Conservation (phyloP, 306 rosid species). For the Prunus davidiana region DNA sequence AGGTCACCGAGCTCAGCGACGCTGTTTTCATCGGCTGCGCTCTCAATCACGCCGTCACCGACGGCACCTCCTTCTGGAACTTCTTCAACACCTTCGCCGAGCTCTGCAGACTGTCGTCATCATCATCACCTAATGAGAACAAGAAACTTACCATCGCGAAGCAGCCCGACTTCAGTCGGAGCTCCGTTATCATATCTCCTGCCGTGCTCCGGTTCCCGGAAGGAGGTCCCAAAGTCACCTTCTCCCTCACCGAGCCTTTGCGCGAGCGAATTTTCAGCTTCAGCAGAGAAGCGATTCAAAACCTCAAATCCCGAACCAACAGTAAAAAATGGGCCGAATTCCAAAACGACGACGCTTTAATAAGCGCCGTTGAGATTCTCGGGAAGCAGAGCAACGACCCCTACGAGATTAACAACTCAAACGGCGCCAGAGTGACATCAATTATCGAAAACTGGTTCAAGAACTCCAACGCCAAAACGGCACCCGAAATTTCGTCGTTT, state of each 20-base stretch:
- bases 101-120: slow-evolving; percentile 21
- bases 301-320: slow-evolving; percentile 45
- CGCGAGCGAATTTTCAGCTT: slow-evolving; percentile 74
- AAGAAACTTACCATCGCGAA: neutral
- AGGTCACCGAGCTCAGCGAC: slow-evolving; percentile 72
- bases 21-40: slow-evolving; percentile 73
- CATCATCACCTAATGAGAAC: neutral
- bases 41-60: slow-evolving; percentile 72
- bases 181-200: slow-evolving; percentile 46
- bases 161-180: slow-evolving; percentile 59
- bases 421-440: slow-evolving; percentile 26
- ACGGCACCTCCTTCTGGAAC: slow-evolving; percentile 94
- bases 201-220: slow-evolving; percentile 60
- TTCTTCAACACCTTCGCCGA: slow-evolving; percentile 92
- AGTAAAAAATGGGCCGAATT: neutral
- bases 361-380: slow-evolving; percentile 37
- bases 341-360: slow-evolving; percentile 8
- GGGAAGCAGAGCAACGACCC: slow-evolving; percentile 54
- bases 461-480: slow-evolving; percentile 7
- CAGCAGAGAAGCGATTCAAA: slow-evolving; percentile 60
- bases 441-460: slow-evolving; percentile 45
- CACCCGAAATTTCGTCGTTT: slow-evolving; percentile 66
- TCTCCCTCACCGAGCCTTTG: slow-evolving; percentile 50
- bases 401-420: slow-evolving; percentile 17
- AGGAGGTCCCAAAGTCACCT: slow-evolving; percentile 70